Evolutionary conservation across 306 rosid species (phyloP), one percentile per base, ranked within the genome.

Genomic region (Malus sieversii): DNA sequence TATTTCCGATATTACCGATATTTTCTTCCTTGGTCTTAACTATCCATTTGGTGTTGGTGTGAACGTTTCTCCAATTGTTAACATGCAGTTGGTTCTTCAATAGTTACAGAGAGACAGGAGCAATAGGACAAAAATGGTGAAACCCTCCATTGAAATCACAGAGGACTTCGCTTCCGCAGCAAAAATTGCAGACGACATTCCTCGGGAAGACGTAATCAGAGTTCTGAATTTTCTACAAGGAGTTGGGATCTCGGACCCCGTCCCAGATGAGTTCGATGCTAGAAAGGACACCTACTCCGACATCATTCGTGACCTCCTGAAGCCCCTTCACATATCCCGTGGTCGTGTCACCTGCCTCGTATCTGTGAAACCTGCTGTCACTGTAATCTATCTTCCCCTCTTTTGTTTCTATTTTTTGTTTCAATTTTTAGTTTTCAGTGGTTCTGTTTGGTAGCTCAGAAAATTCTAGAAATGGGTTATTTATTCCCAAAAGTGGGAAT

Each of bases 331-430:
- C 59, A 16, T 75, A 10, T 55, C 68, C 16, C 83, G 80, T 9
- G 90, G 88, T 78, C 84, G 70, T 23, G 18, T 84, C 75, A 71
- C 86, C 74, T 87, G 84, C 67, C 79, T 79, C 45, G 78, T 87
- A 74, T 38, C 78, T 33, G 84, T 80, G 73, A 66, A 79, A 8
- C 85, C 88, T 44, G 74, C 65, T 29, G 25, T 84, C 40, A 13
- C 38, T 30, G 90, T 87, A 82, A 75, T 20, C 30, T 51, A 25
- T 38, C 32, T 53, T 51, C 25, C 20, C 29, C 8, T 4, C 2
- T 11, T 5, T 46, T 38, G 6, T 42, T 6, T 30, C 29, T 29
- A 33, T 19, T 55, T 46, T 51, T 75, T 52, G 5, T 27, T 29
- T 66, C 61, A 25, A n/a, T 6, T 33, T 51, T 6, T 23, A 9